Conservation (phyloP, 176 grass and related monocot species). For the Poa pratensis region DNA sequence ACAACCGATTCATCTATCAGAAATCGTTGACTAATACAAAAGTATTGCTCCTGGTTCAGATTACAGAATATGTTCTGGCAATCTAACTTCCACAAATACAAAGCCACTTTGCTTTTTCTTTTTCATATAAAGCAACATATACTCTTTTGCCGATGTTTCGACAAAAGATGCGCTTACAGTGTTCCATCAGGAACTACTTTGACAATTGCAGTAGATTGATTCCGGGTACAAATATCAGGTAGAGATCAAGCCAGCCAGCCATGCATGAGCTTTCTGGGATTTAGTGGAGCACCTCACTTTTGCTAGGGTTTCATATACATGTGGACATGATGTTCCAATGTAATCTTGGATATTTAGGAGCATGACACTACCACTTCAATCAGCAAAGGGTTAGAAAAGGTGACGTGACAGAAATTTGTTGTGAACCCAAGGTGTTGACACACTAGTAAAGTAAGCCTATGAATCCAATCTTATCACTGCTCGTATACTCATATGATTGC, state of each 20-base stretch:
- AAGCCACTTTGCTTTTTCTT: conserved; percentile 57
- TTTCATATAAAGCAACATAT: conserved; percentile 21
- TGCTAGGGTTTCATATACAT: conserved; percentile 44
- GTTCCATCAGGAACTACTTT: conserved; percentile 36
- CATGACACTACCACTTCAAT: conserved; percentile 57
- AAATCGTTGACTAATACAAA: conserved; percentile 47
- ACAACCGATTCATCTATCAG: conserved; percentile 34
- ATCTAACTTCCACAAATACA: conserved; percentile 57
- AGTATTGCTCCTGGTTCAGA: conserved; percentile 26
- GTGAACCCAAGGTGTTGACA: conserved; percentile 53
- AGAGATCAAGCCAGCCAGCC: not conserved
- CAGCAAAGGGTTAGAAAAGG: conserved; percentile 55
- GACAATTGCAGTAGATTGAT: conserved; percentile 39
- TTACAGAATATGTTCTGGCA: conserved; percentile 57
- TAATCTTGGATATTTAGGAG: conserved; percentile 63
- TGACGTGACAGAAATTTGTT: conserved; percentile 50
- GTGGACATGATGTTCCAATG: conserved; percentile 45
- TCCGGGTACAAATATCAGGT: conserved; percentile 40
- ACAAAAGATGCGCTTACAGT: conserved; percentile 53
- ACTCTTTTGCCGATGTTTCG: conserved; percentile 48
- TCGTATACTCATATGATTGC: conserved; percentile 57
- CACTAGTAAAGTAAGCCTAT: conserved; percentile 52
- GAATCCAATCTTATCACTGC: conserved; percentile 57
- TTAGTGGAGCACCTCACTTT: conserved; percentile 55
- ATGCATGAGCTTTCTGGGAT: conserved; percentile 32